These are phyloP conservation scores for Fonsecaea erecta DNA, from an alignment of 2,329 filamentous ascomycete genomes.

Conservation along the genomic window DNA sequence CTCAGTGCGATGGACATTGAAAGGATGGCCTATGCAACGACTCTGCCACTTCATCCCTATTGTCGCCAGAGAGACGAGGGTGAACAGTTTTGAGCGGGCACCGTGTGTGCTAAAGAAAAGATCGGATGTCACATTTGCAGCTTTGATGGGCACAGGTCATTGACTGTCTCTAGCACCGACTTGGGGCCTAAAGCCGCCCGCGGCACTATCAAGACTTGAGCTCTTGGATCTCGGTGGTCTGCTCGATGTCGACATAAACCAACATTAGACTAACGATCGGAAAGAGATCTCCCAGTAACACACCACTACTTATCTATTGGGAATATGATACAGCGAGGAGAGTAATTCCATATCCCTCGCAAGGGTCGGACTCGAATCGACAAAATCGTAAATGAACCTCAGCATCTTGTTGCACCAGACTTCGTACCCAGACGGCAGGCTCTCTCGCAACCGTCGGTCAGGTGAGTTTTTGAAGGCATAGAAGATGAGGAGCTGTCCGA, in stretches of 20 bases:
- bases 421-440: constrained; percentile 47
- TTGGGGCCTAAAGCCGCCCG: no score
- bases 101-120: no score
- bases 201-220: no score
- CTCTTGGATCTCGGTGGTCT: neutral
- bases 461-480: constrained; percentile 49
- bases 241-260: neutral
- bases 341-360: constrained; percentile 48
- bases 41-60: no score
- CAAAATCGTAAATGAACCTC: constrained; percentile 47
- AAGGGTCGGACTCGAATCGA: constrained; percentile 46
- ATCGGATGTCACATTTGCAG: no score
- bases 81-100: no score
- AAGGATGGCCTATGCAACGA: no score
- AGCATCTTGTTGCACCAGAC: constrained; percentile 50
- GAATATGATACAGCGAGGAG: constrained; percentile 28
- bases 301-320: constrained; percentile 14
- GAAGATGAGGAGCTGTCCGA: constrained; percentile 50
- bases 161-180: no score
- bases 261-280: no score
- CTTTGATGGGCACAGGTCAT: no score
- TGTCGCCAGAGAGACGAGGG: no score
- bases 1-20: no score
- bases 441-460: constrained; percentile 43
- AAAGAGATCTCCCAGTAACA: neutral